phyloP scores from a whole-genome alignment of 805 yeast species.

The Pichia ethanolica region DNA sequence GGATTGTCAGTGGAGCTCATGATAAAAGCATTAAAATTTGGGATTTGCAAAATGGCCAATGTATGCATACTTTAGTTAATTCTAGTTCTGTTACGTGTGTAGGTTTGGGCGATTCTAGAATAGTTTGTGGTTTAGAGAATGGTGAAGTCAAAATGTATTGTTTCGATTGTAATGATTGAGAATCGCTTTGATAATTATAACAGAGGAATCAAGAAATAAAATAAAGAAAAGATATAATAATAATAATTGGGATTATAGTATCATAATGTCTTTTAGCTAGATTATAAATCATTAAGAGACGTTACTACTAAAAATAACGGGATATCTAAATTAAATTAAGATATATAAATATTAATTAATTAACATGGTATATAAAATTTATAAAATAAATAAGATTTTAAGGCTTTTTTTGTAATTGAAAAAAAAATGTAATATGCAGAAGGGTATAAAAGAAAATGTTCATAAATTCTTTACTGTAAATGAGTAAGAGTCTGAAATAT shows the following conservation, averaged over 20 bases:
- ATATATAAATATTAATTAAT: no score
- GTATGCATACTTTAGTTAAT: conserved; percentile 88
- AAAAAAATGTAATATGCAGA: background rate
- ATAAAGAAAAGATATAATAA: no score
- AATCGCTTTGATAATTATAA: background rate
- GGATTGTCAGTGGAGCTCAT: conserved; percentile 92
- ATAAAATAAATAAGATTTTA: background rate
- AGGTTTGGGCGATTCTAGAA: conserved; percentile 79
- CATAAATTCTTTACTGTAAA: conserved; percentile 33
- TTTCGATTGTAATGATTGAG: conserved; percentile 40
- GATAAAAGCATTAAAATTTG: conserved; percentile 86
- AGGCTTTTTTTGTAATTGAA: background rate
- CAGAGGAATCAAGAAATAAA: background rate
- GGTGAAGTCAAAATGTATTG: conserved; percentile 83
- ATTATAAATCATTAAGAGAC: no score
- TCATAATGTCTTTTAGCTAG: no score
- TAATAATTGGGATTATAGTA: no score
- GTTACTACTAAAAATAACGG: no score
- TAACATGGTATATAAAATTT: no score
- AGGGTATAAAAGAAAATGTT: background rate
- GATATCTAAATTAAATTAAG: no score
- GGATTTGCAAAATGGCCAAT: conserved; percentile 92
- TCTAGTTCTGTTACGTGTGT: conserved; percentile 59
- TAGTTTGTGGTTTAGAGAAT: conserved; percentile 84
- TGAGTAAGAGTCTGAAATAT: conserved; percentile 61